phyloP scores from a whole-genome alignment of 352 stramenopile genomes.

The Phytopythium kandeliae region DNA sequence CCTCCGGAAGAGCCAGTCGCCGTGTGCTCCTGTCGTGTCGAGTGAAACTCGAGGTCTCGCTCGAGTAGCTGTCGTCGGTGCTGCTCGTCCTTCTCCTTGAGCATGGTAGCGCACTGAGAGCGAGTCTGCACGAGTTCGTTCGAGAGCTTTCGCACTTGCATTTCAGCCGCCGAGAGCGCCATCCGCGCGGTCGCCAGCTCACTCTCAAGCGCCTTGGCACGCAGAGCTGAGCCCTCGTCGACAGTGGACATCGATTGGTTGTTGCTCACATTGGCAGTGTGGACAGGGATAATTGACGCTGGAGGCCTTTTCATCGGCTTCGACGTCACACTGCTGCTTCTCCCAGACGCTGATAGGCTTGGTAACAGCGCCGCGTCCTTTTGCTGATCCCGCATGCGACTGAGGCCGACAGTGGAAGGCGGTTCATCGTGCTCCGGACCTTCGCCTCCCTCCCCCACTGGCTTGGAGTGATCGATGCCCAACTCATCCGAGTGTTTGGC shows the following conservation, averaged over 20 bases:
- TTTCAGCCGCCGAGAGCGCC: constrained; percentile 19
- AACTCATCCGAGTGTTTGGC: constrained; percentile 32
- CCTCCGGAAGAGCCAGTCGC: constrained; percentile 1
- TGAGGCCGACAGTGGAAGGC: too few species aligned
- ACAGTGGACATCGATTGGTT: not conserved
- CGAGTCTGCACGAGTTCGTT: constrained; percentile 38
- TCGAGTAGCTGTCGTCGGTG: constrained; percentile 47
- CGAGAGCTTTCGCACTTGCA: constrained; percentile 31
- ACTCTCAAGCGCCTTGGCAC: constrained; percentile 10
- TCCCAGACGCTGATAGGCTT: not conserved
- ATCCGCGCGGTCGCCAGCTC: constrained; percentile 24
- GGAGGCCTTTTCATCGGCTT: constrained; percentile 1
- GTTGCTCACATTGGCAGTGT: not conserved
- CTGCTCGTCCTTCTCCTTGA: constrained; percentile 57
- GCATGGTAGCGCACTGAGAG: constrained; percentile 23
- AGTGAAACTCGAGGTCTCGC: constrained; percentile 30
- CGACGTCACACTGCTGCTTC: not conserved
- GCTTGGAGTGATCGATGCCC: not conserved
- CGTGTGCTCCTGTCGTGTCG: constrained; percentile 7
- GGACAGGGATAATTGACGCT: not conserved
- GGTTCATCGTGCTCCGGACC: not conserved
- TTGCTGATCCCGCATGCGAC: not conserved
- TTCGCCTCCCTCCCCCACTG: constrained; percentile 5
- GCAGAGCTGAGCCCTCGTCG: constrained; percentile 3
- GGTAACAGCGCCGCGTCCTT: not conserved